phyloP scores from a whole-genome alignment of 208 protist genomes.

The Leptomonas seymouri region DNA sequence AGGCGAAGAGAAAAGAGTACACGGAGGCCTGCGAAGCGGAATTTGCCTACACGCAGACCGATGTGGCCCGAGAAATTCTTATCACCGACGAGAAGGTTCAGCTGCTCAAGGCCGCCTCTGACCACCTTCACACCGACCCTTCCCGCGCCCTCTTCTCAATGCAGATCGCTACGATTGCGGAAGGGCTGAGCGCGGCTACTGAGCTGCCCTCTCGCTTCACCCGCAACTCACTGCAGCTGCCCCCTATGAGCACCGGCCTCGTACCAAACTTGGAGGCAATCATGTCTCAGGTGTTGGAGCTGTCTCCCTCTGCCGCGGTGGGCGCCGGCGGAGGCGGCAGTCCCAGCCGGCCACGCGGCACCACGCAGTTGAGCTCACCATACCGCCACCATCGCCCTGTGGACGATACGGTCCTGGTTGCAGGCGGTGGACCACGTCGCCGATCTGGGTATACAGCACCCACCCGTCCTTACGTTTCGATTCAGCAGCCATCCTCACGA shows the following conservation, averaged over 20 bases:
- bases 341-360: not conserved
- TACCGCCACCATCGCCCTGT: not conserved
- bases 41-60: conserved; percentile 65
- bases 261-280: conserved; percentile 72
- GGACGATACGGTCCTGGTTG: conserved; percentile 13
- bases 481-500: not conserved
- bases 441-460: not conserved
- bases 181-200: conserved; percentile 48
- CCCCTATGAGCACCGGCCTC: conserved; percentile 42
- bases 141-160: conserved; percentile 76
- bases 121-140: conserved; percentile 64
- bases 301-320: conserved; percentile 29
- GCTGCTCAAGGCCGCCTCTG: conserved; percentile 64
- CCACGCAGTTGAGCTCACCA: conserved; percentile 12
- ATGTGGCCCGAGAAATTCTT: conserved; percentile 76
- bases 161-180: conserved; percentile 87
- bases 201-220: conserved; percentile 62
- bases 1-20: conserved; percentile 74
- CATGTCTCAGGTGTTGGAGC: conserved; percentile 66
- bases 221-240: conserved; percentile 47
- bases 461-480: not conserved
- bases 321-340: not conserved
- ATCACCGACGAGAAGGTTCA: conserved; percentile 77
- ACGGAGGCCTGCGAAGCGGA: conserved; percentile 75
- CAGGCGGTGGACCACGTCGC: not conserved